Percentiles rank a stretch among this genome's conserved stretches.
Conservation (phyloP, 495 filamentous ascomycete species). For the Neurospora sp. region DNA sequence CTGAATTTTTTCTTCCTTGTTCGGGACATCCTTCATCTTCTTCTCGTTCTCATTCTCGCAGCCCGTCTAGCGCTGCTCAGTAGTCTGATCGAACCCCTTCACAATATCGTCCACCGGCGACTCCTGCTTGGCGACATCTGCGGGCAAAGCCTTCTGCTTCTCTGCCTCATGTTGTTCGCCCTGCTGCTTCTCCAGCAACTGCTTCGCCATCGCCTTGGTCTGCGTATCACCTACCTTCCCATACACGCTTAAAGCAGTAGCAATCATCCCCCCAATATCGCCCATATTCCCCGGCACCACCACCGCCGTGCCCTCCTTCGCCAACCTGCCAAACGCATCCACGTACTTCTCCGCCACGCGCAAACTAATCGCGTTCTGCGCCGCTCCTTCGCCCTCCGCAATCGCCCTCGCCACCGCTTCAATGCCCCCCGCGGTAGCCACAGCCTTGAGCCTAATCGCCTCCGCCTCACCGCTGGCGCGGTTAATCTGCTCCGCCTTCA, state of each 20-base stretch:
- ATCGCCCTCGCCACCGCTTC: constrained; percentile 73
- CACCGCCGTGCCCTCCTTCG: constrained; percentile 86
- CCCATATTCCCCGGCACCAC: constrained; percentile 95
- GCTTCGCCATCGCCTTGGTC: constrained; percentile 54
- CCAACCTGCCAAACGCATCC: constrained; percentile 83
- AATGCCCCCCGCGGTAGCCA: constrained; percentile 80
- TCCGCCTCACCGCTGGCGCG: constrained; percentile 82
- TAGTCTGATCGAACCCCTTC: not conserved
- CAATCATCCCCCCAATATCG: constrained; percentile 96
- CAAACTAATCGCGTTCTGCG: constrained; percentile 73
- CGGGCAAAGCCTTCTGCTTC: not conserved
- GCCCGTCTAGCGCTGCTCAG: not conserved
- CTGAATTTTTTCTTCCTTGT: not conserved
- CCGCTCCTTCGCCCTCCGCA: constrained; percentile 54
- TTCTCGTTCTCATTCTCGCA: not conserved
- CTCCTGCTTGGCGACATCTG: not conserved
- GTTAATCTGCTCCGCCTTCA: constrained; percentile 85
- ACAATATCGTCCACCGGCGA: not conserved
- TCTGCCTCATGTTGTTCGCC: constrained; percentile 11
- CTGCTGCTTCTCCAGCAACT: constrained; percentile 21
- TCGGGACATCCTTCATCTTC: not conserved
- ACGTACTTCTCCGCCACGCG: constrained; percentile 97
- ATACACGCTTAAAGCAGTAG: constrained; percentile 89
- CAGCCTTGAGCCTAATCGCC: constrained; percentile 76
- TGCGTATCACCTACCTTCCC: constrained; percentile 87